Base-by-base conservation (phyloP, 2,329 filamentous ascomycete species). In the Colletotrichum sp. region DNA sequence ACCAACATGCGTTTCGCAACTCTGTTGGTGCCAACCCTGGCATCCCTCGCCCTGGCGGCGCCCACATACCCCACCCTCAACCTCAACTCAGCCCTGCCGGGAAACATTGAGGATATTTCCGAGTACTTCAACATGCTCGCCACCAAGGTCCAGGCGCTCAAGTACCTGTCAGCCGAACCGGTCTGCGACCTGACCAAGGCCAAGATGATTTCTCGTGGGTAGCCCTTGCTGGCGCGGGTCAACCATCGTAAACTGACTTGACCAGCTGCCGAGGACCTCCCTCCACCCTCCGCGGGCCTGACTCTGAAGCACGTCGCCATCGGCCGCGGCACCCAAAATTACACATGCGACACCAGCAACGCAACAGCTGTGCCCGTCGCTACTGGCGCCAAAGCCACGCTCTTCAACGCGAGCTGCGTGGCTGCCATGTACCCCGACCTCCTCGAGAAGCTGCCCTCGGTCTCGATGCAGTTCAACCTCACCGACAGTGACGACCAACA, bases 281-380 rank as follows among this genome's bases (percentile, higher is more conserved):
- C 94, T 16, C 78, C 88, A 9, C 92, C 92, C 16, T 86, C 91
- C 1, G 79, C 87, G 8, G 94, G 93, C 72, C 87, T 95, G 34
- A 87, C 82, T 5, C 89, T 98, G 67, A 90, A 92, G 82, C 95
- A 98, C 85, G 94, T 98, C 71, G 95, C 94, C 82, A 88, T 98
- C 77, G 96, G 96, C 81, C 93, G 95, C 61, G 96, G 96, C 76
- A 97, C 95, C 9, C 93, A 98, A 87, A 98, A 98, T 90, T 99
- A 98, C 88, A 98, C 95, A 68, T 98, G 96, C 88, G 88, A 91
- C 75, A 86, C 89, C 70, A 85, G 85, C 77, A 90, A 94, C 79
- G 82, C 90, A 3, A 90, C 90, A 5, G 90, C 92, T 1, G 86
- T 86, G 0, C 96, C 96, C 16, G 88, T 87, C 12, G 89, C 93